Evolutionary conservation across 1,284 basidiomycete genomes (phyloP).

Genomic region (Moesziomyces sp.): DNA sequence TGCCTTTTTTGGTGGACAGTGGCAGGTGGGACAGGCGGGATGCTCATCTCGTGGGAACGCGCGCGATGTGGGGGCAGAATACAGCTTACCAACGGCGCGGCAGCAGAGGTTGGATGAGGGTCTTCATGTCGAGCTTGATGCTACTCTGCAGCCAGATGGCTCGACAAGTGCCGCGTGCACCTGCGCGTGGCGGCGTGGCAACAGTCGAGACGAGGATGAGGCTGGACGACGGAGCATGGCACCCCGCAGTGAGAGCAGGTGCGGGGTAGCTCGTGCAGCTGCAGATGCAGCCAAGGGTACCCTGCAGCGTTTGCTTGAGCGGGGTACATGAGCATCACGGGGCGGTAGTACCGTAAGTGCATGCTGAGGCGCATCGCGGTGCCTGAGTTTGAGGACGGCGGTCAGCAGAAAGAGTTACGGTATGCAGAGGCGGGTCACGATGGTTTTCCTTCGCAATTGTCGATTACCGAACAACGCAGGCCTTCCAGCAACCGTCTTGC

Average conservation of each 20-base stretch:
- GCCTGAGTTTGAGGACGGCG: too few species aligned
- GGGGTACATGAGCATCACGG: constrained; percentile 1
- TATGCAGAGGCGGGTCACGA: too few species aligned
- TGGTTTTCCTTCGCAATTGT: too few species aligned
- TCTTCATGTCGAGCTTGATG: background rate
- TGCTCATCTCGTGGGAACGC: background rate
- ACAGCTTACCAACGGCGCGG: background rate
- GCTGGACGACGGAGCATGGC: background rate
- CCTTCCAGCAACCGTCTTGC: too few species aligned
- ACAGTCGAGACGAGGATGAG: background rate
- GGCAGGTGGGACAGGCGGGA: background rate
- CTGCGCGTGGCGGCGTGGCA: background rate
- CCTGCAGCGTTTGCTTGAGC: background rate
- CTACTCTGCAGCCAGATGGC: background rate
- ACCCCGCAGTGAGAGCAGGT: background rate
- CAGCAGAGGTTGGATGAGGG: background rate
- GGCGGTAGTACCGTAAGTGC: background rate
- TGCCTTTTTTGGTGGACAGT: background rate
- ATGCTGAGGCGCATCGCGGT: too few species aligned
- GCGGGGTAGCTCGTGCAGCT: constrained; percentile 26
- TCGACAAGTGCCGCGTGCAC: too few species aligned
- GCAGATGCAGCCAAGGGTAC: constrained; percentile 1
- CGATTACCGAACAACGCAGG: too few species aligned
- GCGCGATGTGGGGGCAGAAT: background rate
- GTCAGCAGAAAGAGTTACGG: background rate